Conservation (phyloP, 148 eudicot genomes). For the Pouteria glomerata region DNA sequence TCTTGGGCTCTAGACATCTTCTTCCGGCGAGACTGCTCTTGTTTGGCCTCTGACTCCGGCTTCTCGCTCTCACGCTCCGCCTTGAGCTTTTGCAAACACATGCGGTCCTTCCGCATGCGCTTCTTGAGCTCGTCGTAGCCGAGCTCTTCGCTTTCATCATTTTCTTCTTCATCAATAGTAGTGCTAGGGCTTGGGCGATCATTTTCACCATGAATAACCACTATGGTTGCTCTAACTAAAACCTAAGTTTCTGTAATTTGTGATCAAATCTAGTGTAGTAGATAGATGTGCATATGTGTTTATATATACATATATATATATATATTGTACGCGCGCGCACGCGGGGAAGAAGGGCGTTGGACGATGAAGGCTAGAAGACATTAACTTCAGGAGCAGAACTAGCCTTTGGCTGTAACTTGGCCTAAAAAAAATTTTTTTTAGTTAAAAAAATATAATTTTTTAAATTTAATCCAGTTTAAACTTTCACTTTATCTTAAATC, state of each 20-base stretch:
- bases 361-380: not conserved
- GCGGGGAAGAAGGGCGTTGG: not conserved
- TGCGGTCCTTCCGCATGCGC: conserved; percentile 46
- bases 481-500: no score
- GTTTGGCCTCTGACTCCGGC: conserved; percentile 11
- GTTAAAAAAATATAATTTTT: no score
- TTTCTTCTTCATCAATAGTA: conserved; percentile 19
- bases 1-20: conserved; percentile 65
- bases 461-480: no score
- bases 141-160: conserved; percentile 32
- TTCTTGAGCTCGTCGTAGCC: conserved; percentile 39
- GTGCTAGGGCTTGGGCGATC: conserved; percentile 14
- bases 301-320: no score
- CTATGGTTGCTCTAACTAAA: conserved; percentile 11
- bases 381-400: no score
- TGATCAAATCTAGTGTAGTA: no score
- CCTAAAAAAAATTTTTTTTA: no score
- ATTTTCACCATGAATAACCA: conserved; percentile 21
- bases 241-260: not conserved
- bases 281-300: no score
- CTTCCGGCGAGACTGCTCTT: conserved; percentile 42
- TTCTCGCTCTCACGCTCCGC: conserved; percentile 9
- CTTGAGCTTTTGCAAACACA: conserved; percentile 38
- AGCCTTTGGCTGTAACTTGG: no score
- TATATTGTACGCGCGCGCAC: no score